Evolutionary conservation across 805 yeast genomes (phyloP).

Genomic region (Pichia insulana): DNA sequence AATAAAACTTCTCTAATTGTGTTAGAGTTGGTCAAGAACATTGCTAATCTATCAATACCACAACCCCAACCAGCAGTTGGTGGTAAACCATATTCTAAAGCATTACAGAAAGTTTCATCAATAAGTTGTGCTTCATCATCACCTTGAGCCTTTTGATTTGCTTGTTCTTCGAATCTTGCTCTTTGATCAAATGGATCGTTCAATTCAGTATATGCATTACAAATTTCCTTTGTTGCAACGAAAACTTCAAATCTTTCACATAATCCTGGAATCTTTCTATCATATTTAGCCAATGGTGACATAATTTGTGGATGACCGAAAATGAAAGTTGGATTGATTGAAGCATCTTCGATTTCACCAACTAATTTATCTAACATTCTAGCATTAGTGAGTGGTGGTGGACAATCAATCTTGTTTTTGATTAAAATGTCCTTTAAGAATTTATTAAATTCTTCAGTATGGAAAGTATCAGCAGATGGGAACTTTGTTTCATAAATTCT

Average conservation of each 20-base stretch:
- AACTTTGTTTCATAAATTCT: constrained; percentile 76
- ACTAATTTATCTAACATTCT: constrained; percentile 98
- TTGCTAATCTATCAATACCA: constrained; percentile 96
- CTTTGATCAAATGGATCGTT: constrained; percentile 99
- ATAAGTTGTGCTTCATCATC: constrained; percentile 97
- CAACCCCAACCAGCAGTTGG: constrained; percentile 99
- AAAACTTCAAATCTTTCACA: constrained; percentile 98
- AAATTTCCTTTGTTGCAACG: constrained; percentile 96
- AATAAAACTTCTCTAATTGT: constrained; percentile 94
- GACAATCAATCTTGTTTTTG: constrained; percentile 77
- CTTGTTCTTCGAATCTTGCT: constrained; percentile 96
- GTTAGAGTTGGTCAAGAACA: constrained; percentile 95
- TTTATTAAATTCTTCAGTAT: constrained; percentile 86
- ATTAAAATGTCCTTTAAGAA: constrained; percentile 75
- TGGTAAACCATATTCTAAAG: constrained; percentile 96
- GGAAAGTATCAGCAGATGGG: constrained; percentile 94
- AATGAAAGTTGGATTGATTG: constrained; percentile 95
- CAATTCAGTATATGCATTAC: constrained; percentile 97
- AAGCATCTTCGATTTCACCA: constrained; percentile 90
- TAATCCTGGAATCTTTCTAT: constrained; percentile 84
- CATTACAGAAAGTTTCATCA: constrained; percentile 95
- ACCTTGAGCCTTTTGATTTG: constrained; percentile 97
- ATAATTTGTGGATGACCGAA: constrained; percentile 99
- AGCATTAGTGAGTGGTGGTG: constrained; percentile 89
- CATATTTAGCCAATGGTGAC: constrained; percentile 98